Percentiles rank a stretch among this genome's conserved stretches.
Conservation (phyloP, 78 protist genomes). For the Guillardia theta region DNA sequence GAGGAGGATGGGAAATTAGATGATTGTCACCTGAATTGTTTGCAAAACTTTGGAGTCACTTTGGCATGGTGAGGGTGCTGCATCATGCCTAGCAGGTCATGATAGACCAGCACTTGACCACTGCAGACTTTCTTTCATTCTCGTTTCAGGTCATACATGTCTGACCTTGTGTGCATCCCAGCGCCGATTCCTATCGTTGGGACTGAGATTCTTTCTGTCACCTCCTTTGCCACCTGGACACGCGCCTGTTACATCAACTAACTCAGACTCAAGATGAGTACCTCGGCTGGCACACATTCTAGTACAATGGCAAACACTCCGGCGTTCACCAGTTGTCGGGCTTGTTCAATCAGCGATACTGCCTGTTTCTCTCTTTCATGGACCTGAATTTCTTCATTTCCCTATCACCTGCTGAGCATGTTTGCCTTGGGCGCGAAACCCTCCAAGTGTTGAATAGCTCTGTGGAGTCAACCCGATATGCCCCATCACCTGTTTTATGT, state of each 20-base stretch:
- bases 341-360: constrained; percentile 78
- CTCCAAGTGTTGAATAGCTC: constrained; percentile 74
- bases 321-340: constrained; percentile 81
- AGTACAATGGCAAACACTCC: constrained; percentile 86
- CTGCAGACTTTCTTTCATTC: neutral
- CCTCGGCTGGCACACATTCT: constrained; percentile 83
- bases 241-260: too few relatives aligned
- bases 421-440: constrained; percentile 80
- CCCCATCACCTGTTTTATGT: constrained; percentile 62
- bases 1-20: neutral
- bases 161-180: constrained; percentile 65
- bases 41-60: constrained; percentile 28
- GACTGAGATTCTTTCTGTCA: constrained; percentile 65
- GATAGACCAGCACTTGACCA: constrained; percentile 87
- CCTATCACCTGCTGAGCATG: neutral
- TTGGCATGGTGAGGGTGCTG: constrained; percentile 57
- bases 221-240: constrained; percentile 64
- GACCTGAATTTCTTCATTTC: neutral
- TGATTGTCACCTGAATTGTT: neutral
- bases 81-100: constrained; percentile 83
- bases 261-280: too few relatives aligned
- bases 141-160: neutral
- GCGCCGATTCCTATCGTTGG: constrained; percentile 96
- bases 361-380: too few relatives aligned
- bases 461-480: constrained; percentile 95